phyloP scores from a whole-genome alignment of 2,329 filamentous ascomycete species.

The Trichoderma atrobrunneum region DNA sequence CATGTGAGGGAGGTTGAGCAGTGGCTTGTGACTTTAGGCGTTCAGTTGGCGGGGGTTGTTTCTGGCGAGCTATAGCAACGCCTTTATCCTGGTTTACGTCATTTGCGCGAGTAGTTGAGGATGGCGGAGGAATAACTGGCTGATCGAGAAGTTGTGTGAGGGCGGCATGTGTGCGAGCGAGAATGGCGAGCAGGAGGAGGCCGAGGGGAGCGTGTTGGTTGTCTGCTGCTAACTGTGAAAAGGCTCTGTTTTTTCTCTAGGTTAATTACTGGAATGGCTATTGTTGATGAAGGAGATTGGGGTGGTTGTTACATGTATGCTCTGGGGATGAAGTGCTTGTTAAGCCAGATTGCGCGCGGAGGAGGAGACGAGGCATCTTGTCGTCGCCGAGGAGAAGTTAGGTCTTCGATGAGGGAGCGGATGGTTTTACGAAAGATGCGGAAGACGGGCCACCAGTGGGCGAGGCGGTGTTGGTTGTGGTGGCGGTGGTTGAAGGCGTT shows the following conservation, averaged over 20 bases:
- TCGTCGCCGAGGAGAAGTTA: background rate
- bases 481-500: constrained; percentile 77
- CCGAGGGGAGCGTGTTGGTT: constrained; percentile 71
- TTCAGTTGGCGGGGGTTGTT: constrained; percentile 12
- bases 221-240: constrained; percentile 69
- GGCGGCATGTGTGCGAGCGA: constrained; percentile 56
- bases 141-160: constrained; percentile 37
- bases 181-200: constrained; percentile 61
- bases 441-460: constrained; percentile 78
- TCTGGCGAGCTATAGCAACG: constrained; percentile 30
- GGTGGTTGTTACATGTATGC: constrained; percentile 35
- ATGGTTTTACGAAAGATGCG: constrained; percentile 67
- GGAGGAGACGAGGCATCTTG: background rate
- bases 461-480: constrained; percentile 81
- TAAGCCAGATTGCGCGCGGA: constrained; percentile 31
- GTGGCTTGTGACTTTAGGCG: background rate
- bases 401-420: constrained; percentile 46
- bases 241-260: no score
- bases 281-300: background rate
- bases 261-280: no score
- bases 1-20: background rate
- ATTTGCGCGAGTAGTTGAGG: background rate
- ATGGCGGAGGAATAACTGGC: background rate
- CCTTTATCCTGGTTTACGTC: constrained; percentile 27
- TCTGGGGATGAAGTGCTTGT: constrained; percentile 32